Evolutionary conservation across 768 basidiomycete species (phyloP), one percentile per base, ranked within the genome.

Genomic region (Pisolithus marmoratus): DNA sequence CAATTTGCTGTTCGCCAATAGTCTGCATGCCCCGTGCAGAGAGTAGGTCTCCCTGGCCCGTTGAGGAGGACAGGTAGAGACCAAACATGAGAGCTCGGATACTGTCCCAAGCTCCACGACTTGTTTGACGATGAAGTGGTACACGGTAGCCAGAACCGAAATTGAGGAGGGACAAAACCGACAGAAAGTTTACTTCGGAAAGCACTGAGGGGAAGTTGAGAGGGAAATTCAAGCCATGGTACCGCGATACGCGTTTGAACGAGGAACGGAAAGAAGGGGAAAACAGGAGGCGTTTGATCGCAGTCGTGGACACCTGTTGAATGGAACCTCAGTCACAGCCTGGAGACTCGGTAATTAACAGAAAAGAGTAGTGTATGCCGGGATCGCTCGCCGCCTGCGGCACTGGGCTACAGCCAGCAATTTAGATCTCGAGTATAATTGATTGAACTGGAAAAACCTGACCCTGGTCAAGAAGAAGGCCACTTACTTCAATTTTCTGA

Each of bases 51-150:
- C 62, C 68, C 22, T 75, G 77, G 22, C 79, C 80, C 8, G 74
- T 65, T 7, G 78, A 70, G 4, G 85, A 84, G 24, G 81, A 75
- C 55, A 94, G 74, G 67, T 85, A 90, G 56, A 90, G 69, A 14
- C 82, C 78, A 60, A 92, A 82, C 27, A 81, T 74, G 47, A 94
- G 77, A 3, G 82, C 84, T 48, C 86, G 79, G 60, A 93, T 87
- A 50, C 81, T 82, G 66, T 94, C 88, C 79, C 84, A 92, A 55
- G 90, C 89, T 20, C 91, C 90, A 38, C 89, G 82, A 14, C 84
- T 82, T 3, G 85, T 85, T 51, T 81, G 80, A 14, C 70, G 68
- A 65, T 89, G 90, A 37, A 94, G 75, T 5, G 85, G 81, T 5
- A 76, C 72, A 23, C 89, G 85, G 66, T 88, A 94, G 34, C 87